Percentiles rank a stretch among this genome's conserved stretches.
phyloP scores from a whole-genome alignment of 306 rosid species.

The Nissolia schottii region DNA sequence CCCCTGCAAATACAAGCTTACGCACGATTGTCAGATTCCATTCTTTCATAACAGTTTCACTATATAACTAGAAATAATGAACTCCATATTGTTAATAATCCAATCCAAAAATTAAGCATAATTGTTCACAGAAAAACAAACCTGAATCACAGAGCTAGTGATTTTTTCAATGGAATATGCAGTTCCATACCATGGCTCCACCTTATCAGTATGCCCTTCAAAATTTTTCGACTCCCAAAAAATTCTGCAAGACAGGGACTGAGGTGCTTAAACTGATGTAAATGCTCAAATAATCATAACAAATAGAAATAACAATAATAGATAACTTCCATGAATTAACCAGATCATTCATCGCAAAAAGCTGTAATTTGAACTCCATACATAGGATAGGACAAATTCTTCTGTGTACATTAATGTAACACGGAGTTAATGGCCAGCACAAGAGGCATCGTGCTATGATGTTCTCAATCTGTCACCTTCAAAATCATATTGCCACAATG shows the following conservation, averaged over 20 bases:
- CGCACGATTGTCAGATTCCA: conserved; percentile 20
- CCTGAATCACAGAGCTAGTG: conserved; percentile 59
- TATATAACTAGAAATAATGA: background rate
- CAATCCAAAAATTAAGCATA: conserved; percentile 18
- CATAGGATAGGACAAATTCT: background rate
- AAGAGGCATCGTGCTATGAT: background rate
- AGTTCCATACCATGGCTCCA: conserved; percentile 97
- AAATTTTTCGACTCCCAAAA: conserved; percentile 86
- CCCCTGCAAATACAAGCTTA: conserved; percentile 48
- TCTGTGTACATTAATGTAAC: background rate
- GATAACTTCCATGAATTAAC: background rate
- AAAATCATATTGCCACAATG: conserved; percentile 14
- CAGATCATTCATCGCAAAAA: background rate
- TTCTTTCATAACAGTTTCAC: conserved; percentile 3
- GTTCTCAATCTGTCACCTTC: background rate
- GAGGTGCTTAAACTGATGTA: conserved; percentile 11
- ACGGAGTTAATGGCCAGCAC: background rate
- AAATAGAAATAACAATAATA: background rate
- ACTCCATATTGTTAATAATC: background rate
- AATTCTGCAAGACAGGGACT: conserved; percentile 50
- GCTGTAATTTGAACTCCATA: conserved; percentile 14
- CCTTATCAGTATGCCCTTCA: conserved; percentile 67
- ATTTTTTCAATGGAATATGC: conserved; percentile 65
- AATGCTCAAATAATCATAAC: conserved; percentile 3
- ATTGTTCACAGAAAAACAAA: conserved; percentile 31